Conservation (phyloP, 2,329 filamentous ascomycete species). For the Furcasterigmium sp. region DNA sequence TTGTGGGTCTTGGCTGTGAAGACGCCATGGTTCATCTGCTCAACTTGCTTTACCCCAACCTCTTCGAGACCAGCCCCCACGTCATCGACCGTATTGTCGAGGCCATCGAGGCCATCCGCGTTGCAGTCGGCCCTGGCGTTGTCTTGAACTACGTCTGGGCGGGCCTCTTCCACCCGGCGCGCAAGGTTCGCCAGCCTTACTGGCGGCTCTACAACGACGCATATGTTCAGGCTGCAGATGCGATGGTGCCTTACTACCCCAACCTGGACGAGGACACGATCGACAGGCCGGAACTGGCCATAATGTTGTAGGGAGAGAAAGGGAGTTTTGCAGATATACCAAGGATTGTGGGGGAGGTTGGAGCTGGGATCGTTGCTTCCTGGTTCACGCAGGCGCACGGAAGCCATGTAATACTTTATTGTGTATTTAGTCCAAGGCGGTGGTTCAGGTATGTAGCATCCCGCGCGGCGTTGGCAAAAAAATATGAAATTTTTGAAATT, state of each 20-base stretch:
- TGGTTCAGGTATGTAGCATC: slow-evolving; percentile 1
- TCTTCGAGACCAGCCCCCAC: slow-evolving; percentile 97
- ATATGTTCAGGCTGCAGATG: slow-evolving; percentile 88
- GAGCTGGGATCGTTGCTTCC: neutral
- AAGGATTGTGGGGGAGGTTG: neutral
- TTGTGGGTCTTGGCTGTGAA: slow-evolving; percentile 96
- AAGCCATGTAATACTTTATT: slow-evolving; percentile 5
- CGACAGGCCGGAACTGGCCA: slow-evolving; percentile 74
- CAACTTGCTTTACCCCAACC: slow-evolving; percentile 91
- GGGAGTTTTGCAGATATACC: neutral
- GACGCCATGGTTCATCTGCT: slow-evolving; percentile 98
- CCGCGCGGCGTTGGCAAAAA: neutral
- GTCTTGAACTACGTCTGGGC: slow-evolving; percentile 99
- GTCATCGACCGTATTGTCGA: slow-evolving; percentile 98
- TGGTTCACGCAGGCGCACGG: neutral
- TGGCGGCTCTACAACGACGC: slow-evolving; percentile 97
- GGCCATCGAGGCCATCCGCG: slow-evolving; percentile 90
- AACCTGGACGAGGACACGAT: slow-evolving; percentile 75
- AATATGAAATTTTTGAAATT: neutral
- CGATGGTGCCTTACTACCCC: slow-evolving; percentile 95
- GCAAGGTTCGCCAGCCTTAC: slow-evolving; percentile 91
- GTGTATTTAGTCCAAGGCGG: slow-evolving; percentile 2
- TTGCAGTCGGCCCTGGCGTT: slow-evolving; percentile 85
- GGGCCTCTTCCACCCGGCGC: slow-evolving; percentile 90
- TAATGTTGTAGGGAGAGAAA: slow-evolving; percentile 59